Conservation (phyloP, 108 stramenopile genomes). For the Cyclotella cryptica region DNA sequence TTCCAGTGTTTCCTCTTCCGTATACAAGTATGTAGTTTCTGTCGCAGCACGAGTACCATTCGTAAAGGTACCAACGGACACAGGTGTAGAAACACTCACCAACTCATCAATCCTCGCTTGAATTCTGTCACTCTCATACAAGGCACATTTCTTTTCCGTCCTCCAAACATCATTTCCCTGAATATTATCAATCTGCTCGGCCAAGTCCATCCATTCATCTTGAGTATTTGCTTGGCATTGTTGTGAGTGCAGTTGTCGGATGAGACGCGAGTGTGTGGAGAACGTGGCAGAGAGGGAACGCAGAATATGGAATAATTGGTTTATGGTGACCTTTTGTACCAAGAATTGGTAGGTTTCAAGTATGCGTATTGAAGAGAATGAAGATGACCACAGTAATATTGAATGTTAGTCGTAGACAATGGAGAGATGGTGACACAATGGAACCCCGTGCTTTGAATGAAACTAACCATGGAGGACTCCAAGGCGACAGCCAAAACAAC, state of each 20-base stretch:
- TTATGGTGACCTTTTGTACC: conserved; percentile 50
- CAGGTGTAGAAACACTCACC: conserved; percentile 44
- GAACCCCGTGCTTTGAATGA: background rate
- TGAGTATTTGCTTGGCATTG: conserved; percentile 64
- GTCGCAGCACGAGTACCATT: too few relatives aligned
- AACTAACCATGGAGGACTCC: conserved; percentile 76
- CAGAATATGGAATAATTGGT: conserved; percentile 66
- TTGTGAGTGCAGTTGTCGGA: conserved; percentile 70
- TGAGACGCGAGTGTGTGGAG: conserved; percentile 73
- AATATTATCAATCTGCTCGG: conserved; percentile 84
- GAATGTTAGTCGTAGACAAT: too few relatives aligned
- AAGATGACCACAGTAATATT: too few relatives aligned
- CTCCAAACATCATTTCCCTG: conserved; percentile 88
- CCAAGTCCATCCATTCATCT: conserved; percentile 92
- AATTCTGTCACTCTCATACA: conserved; percentile 87
- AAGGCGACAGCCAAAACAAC: conserved; percentile 72
- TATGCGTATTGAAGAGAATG: too few relatives aligned
- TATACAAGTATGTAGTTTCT: too few relatives aligned
- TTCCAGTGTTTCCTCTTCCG: too few relatives aligned
- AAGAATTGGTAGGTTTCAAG: background rate
- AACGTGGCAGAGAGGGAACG: conserved; percentile 66
- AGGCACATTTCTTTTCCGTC: conserved; percentile 73
- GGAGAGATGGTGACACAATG: background rate
- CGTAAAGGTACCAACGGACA: too few relatives aligned
- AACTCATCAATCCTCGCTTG: conserved; percentile 86